Base-by-base conservation (phyloP, 2,329 filamentous ascomycete species). In the Diaporthe sp. region DNA sequence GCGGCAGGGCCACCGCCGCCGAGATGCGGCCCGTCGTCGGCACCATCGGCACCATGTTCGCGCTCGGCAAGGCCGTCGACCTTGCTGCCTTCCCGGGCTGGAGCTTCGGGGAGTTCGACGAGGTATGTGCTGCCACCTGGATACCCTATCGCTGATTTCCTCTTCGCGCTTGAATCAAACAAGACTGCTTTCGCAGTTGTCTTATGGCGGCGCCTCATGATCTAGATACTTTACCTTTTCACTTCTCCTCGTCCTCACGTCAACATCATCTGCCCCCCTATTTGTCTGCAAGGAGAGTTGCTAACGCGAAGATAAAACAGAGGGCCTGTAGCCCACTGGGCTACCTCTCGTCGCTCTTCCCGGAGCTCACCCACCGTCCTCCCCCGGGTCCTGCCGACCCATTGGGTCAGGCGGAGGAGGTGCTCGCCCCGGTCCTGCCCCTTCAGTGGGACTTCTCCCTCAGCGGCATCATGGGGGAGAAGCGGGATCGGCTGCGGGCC, bases 341-440 rank as follows among this genome's bases (percentile, higher is more conserved):
- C 44, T 72, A 65, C 57, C 73, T 72, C 57, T 44, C 25, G 37
- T n/a, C 20, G 34, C 37, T 65, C 73, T 72, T 75, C 67, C 67
- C 73, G 17, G 73, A 75, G 34, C 53, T 75, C 60, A 44, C 44
- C 63, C 31, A 13, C 67, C 34, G 47, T 15, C 25, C 49, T 39
- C 25, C n/a, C 8, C 15, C 31, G n/a, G 51, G 44, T 34, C 51
- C 51, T 22, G 39, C 51, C 34, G 61, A 42, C 34, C 72, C 60
- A 4, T 17, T 20, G 25, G 28, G n/a, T 28, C n/a, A 55, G 34
- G 65, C 47, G 15, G 31, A 34, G 17, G 34, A 28, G 49, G 61
- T 31, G 49, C n/a, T 39, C 22, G 47, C 25, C 25, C 25, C 6
- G 25, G 28, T 75, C 28, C 37, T 37, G 10, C 25, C 47, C 55